phyloP scores from a whole-genome alignment of 805 yeast genomes.

The Hemisphaericaspora nanyangensis region DNA sequence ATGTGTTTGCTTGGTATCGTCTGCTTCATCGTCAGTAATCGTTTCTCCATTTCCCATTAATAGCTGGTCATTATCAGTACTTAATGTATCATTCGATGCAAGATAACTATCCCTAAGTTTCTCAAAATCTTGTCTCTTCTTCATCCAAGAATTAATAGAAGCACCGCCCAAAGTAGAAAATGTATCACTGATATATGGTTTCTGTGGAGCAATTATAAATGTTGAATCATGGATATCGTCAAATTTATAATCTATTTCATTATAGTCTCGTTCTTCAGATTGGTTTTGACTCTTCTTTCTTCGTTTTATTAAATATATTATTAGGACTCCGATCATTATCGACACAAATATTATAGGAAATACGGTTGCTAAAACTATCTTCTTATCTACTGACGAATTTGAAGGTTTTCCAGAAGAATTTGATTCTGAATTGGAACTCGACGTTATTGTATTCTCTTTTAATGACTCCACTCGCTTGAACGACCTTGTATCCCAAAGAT shows the following conservation, averaged over 20 bases:
- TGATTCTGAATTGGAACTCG: not conserved
- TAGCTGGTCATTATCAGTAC: constrained; percentile 6
- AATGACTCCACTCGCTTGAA: constrained; percentile 29
- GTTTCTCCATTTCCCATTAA: constrained; percentile 5
- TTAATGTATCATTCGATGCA: constrained; percentile 27
- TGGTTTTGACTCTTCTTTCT: constrained; percentile 14
- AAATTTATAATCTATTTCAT: constrained; percentile 29
- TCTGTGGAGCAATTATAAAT: constrained; percentile 4
- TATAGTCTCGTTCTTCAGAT: constrained; percentile 22
- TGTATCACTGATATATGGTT: constrained; percentile 21
- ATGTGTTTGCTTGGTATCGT: not conserved
- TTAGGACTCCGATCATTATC: constrained; percentile 11
- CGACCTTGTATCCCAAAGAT: constrained; percentile 38
- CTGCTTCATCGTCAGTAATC: constrained; percentile 1
- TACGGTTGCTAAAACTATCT: constrained; percentile 30
- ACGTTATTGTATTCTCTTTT: constrained; percentile 11
- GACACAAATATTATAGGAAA: constrained; percentile 24
- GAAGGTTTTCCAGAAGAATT: not conserved
- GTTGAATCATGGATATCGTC: constrained; percentile 15
- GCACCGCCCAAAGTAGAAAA: constrained; percentile 43
- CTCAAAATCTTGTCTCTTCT: constrained; percentile 47
- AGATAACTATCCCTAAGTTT: constrained; percentile 21
- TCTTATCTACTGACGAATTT: not conserved
- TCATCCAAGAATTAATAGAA: constrained; percentile 51
- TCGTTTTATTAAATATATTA: constrained; percentile 16